These are phyloP conservation scores for Gracilaria vermiculophylla DNA, from an alignment of 23 red algal genomes.

Conservation along the genomic window DNA sequence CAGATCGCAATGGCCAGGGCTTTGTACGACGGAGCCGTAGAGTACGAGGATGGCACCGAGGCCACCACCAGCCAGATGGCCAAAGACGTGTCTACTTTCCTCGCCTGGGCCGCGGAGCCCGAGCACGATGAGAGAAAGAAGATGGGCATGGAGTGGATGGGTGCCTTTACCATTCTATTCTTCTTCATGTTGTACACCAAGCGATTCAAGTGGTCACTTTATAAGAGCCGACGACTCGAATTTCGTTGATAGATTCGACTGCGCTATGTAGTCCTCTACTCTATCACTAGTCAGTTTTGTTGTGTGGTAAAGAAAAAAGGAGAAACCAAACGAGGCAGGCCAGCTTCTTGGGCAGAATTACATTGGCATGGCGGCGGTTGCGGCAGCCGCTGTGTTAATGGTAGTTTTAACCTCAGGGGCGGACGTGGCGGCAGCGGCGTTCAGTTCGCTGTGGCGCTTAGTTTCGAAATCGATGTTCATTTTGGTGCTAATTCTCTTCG, in stretches of 20 bases:
- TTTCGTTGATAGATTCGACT: slow-evolving; percentile 50
- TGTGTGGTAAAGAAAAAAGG: slow-evolving; percentile 1
- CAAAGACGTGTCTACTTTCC: slow-evolving; percentile 95
- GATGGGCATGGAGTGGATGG: slow-evolving; percentile 93
- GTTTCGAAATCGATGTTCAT: slow-evolving; percentile 6
- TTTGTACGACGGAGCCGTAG: slow-evolving; percentile 92
- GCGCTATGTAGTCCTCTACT: not conserved
- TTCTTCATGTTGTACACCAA: slow-evolving; percentile 82
- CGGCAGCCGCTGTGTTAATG: not conserved
- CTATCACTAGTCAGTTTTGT: slow-evolving; percentile 29
- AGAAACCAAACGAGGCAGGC: not conserved
- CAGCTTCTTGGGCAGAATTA: no score
- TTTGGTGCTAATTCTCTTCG: not conserved
- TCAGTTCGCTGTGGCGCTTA: not conserved
- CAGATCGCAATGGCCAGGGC: slow-evolving; percentile 96
- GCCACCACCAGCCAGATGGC: slow-evolving; percentile 98
- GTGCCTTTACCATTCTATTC: slow-evolving; percentile 69
- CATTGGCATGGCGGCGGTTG: not conserved
- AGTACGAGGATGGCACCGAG: slow-evolving; percentile 98
- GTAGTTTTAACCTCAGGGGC: no score
- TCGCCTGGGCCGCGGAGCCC: slow-evolving; percentile 95
- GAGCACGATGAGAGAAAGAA: slow-evolving; percentile 95
- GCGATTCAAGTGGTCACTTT: slow-evolving; percentile 89
- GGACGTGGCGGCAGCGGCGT: no score
- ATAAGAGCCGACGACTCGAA: slow-evolving; percentile 88